Base-by-base conservation (phyloP, 2,329 filamentous ascomycete species). In the Apiospora sp. region DNA sequence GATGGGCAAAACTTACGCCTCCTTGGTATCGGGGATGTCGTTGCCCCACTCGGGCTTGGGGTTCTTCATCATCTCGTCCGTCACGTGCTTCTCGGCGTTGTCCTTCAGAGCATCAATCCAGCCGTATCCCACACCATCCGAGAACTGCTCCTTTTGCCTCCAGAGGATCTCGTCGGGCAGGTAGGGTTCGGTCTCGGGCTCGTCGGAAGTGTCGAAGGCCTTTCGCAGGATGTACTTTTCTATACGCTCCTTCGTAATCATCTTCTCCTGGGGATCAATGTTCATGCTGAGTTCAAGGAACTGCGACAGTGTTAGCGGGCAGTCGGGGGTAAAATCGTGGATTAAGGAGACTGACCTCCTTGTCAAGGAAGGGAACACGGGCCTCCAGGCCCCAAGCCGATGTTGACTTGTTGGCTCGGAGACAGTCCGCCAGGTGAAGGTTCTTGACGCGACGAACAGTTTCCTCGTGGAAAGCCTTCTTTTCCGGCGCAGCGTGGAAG, bases 101-200 rank as follows among this genome's bases (percentile, higher is more conserved):
- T 98, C 96, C 89, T 98, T 98, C 79, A 99, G 91, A 8, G 92
- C 93, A 81, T 99, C 96, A 81, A 99, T 99, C 96, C 96, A 99
- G 75, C 96, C 95, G 86, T 99, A 99, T 72, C 96, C 96, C 72
- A 99, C 96, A 82, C 96, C 97, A 80, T 99, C 97, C 73, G 93
- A 97, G 88, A 99, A 99, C 86, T 99, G 96, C 87, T 99, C 96
- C 91, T 99, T 99, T 86, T 99, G 97, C 82, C 97, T 90, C 93
- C 94, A 99, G 72, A 99, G 91, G 78, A 99, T 99, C 82, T 95
- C 91, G 24, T 98, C 92, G 10, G 97, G 96, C n/a, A 99, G 91
- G 86, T 98, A 99, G 13, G 96, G 92, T 82, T 93, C 85, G 68
- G 88, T 90, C 68, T 88, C 91, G 22, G 95, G 94, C 84, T 98